A percentile compares a stretch with the other conserved stretches of the same genome.
Evolutionary conservation across 1,139 yeast genomes (phyloP).

Genomic region (Entelexis paramagnoliae): DNA sequence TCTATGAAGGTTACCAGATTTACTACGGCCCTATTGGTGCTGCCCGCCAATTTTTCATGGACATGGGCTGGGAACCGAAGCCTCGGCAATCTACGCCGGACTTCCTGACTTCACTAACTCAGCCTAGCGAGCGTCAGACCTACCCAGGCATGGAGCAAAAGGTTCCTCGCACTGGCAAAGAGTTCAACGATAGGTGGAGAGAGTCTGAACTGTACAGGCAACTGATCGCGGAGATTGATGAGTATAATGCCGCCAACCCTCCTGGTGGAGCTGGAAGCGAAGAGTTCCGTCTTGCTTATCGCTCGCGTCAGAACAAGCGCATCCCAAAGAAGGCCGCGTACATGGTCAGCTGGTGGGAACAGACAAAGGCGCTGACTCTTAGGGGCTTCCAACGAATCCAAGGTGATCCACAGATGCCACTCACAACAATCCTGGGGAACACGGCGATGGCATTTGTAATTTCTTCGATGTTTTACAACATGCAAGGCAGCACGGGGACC

Average conservation of each 20-base stretch:
- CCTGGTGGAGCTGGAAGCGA: slow-evolving; percentile 26
- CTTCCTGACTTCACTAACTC: slow-evolving; percentile 66
- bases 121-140: slow-evolving; percentile 55
- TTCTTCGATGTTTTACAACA: slow-evolving; percentile 65
- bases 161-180: slow-evolving; percentile 61
- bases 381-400: slow-evolving; percentile 55
- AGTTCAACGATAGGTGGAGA: slow-evolving; percentile 58
- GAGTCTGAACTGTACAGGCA: slow-evolving; percentile 43
- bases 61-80: slow-evolving; percentile 65
- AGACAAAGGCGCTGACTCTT: slow-evolving; percentile 47
- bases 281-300: slow-evolving; percentile 43
- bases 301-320: slow-evolving; percentile 44
- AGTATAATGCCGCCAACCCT: slow-evolving; percentile 27
- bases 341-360: slow-evolving; percentile 56
- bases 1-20: slow-evolving; percentile 71
- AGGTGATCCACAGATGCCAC: slow-evolving; percentile 58
- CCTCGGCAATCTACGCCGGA: slow-evolving; percentile 77
- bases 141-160: slow-evolving; percentile 47
- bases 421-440: slow-evolving; percentile 52
- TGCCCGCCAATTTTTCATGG: slow-evolving; percentile 51
- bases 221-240: slow-evolving; percentile 38
- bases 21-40: slow-evolving; percentile 52
- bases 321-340: slow-evolving; percentile 48
- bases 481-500: slow-evolving; percentile 31
- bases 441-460: slow-evolving; percentile 62